phyloP scores from a whole-genome alignment of 2,329 filamentous ascomycete genomes.

The Talaromyces sp. region DNA sequence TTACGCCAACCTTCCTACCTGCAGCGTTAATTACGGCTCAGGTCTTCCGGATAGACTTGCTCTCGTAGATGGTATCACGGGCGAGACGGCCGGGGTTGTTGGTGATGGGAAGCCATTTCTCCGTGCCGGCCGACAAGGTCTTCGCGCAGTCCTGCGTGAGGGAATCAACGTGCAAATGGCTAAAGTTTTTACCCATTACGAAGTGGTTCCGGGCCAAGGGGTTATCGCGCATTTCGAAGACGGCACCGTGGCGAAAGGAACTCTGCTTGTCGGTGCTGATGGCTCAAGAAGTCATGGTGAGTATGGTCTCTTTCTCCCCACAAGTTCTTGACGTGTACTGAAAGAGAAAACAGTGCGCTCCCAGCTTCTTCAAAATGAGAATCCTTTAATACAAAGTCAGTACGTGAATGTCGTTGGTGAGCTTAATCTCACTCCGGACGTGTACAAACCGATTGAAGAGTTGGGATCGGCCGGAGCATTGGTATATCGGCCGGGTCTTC shows the following conservation, averaged over 20 bases:
- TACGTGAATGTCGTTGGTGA: neutral
- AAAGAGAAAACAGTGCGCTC: neutral
- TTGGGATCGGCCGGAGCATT: neutral
- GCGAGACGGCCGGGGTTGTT: neutral
- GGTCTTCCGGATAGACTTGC: neutral
- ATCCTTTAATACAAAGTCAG: neutral
- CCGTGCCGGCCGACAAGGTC: neutral
- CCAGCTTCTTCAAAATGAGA: neutral
- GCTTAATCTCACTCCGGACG: neutral
- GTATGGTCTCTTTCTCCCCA: neutral
- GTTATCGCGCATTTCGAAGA: neutral
- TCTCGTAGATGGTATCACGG: neutral
- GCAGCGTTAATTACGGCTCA: neutral
- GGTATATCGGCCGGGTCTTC: neutral
- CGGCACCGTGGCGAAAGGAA: neutral
- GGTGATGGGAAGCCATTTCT: neutral
- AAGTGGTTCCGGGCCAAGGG: neutral
- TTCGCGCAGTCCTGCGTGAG: neutral
- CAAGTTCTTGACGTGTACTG: neutral
- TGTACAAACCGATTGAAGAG: neutral
- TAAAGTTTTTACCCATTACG: neutral
- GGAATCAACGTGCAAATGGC: neutral
- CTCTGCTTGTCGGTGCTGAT: neutral
- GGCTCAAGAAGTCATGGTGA: neutral
- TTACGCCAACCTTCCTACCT: neutral